Evolutionary conservation across 2,329 filamentous ascomycete genomes (phyloP).

Genomic region (Xylaria sp.): DNA sequence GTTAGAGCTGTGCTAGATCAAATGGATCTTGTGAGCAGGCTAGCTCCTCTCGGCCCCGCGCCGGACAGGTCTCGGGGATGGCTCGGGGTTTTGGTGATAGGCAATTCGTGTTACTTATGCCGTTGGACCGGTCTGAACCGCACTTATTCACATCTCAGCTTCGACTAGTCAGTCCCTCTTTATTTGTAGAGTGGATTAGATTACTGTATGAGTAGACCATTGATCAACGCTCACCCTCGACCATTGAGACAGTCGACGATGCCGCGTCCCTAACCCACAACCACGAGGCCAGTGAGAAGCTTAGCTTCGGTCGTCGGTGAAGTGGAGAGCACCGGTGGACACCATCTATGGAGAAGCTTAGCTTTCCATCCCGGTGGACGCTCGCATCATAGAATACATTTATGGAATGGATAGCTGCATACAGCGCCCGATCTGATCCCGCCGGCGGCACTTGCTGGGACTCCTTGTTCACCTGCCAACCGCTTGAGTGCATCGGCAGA

Average conservation of each 20-base stretch:
- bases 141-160: slow-evolving; percentile 15
- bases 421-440: background rate
- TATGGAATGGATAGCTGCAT: slow-evolving; percentile 3
- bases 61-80: slow-evolving; percentile 41
- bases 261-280: slow-evolving; percentile 1
- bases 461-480: slow-evolving; percentile 1
- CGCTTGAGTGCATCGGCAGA: background rate
- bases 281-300: background rate
- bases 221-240: background rate
- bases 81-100: slow-evolving; percentile 34
- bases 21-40: slow-evolving; percentile 10
- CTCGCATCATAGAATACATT: background rate
- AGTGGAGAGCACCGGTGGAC: slow-evolving; percentile 37
- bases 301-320: slow-evolving; percentile 44
- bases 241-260: background rate
- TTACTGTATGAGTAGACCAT: background rate
- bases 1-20: slow-evolving; percentile 16
- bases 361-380: slow-evolving; percentile 22
- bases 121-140: slow-evolving; percentile 15
- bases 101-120: slow-evolving; percentile 13
- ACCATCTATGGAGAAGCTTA: slow-evolving; percentile 9
- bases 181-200: background rate
- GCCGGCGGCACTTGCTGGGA: background rate
- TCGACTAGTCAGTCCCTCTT: background rate
- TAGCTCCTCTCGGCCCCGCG: slow-evolving; percentile 33